Base-by-base conservation (phyloP, 306 rosid genomes). In the Mucuna pruriens region DNA sequence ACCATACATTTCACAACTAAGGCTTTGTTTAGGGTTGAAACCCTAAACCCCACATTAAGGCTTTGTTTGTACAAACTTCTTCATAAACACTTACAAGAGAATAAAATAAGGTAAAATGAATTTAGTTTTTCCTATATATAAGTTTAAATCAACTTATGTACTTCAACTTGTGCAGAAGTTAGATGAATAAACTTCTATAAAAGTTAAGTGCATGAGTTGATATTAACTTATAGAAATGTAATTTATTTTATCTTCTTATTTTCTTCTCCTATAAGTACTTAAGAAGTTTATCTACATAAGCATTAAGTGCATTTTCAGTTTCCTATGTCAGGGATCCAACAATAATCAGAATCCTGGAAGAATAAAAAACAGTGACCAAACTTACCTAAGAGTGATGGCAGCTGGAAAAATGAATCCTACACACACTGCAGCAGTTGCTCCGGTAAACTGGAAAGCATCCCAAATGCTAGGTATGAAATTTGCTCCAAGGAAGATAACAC, bases 391-490 rank as follows among this genome's bases (percentile, higher is more conserved):
- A 40, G 84, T 81, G 36, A 86, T 77, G 67, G 86, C 81, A 16
- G 80, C 89, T 15, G 89, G 89, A 77, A 88, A 78, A 76, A 90
- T 87, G 86, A 80, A 86, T 62, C 86, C 88, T 26, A 86, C 31
- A 73, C 87, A 77, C 36, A 85, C 89, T 1, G 90, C 90, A 29
- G 88, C 89, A 23, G 90, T 88, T 44, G 90, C 88, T 66, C 84
- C 87, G 9, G 90, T 83, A 80, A 87, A 86, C 75, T 85, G 94
- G 86, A 87, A 87, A 65, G 93, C 93, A 86, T 90, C 91, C 93
- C 93, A 90, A 71, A 90, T 90, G 88, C 91, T 90, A 67, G 93
- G 93, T 44, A 90, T 90, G 87, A 86, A 90, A 82, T 84, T 90
- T 77, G 93, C 93, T 34, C 93, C 93, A 0, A 90, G 54, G 87